Conservation (phyloP, 352 stramenopile genomes). For the Phytophthora ohioensis region DNA sequence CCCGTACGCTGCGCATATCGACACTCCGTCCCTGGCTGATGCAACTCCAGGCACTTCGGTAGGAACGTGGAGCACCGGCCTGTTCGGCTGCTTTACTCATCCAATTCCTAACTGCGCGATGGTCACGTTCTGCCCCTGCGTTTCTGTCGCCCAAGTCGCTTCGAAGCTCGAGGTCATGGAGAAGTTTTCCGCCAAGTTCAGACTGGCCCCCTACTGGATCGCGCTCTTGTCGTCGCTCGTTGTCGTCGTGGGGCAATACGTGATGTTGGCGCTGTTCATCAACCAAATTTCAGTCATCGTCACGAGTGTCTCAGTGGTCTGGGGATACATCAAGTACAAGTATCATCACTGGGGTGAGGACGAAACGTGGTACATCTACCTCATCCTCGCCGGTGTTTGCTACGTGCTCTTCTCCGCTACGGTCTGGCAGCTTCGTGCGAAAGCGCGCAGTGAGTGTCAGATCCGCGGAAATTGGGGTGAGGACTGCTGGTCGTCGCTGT, state of each 20-base stretch:
- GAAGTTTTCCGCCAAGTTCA: conserved; percentile 33
- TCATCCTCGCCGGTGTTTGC: conserved; percentile 24
- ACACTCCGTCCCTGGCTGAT: background rate
- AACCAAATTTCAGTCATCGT: conserved; percentile 35
- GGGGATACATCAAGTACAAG: conserved; percentile 44
- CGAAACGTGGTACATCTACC: conserved; percentile 38
- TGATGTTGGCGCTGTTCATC: conserved; percentile 37
- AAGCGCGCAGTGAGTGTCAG: conserved; percentile 16
- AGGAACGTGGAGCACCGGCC: conserved; percentile 36
- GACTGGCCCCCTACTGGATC: conserved; percentile 31
- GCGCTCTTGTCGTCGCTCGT: conserved; percentile 28
- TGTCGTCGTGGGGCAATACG: conserved; percentile 29
- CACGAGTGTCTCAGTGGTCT: conserved; percentile 31
- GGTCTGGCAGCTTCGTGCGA: conserved; percentile 35
- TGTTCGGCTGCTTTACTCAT: conserved; percentile 50
- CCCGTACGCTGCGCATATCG: conserved; percentile 24
- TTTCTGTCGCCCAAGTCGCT: conserved; percentile 46
- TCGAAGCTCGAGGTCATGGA: conserved; percentile 43
- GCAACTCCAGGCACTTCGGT: background rate
- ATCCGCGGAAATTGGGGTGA: conserved; percentile 31
- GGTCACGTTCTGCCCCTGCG: conserved; percentile 48
- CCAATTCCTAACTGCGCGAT: conserved; percentile 51
- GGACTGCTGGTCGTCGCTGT: conserved; percentile 40
- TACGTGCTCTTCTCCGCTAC: conserved; percentile 36
- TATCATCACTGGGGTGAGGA: conserved; percentile 39